These are phyloP conservation scores for Cryptosporidium muris DNA, from an alignment of 169 alveolate genomes.

Conservation along the genomic window DNA sequence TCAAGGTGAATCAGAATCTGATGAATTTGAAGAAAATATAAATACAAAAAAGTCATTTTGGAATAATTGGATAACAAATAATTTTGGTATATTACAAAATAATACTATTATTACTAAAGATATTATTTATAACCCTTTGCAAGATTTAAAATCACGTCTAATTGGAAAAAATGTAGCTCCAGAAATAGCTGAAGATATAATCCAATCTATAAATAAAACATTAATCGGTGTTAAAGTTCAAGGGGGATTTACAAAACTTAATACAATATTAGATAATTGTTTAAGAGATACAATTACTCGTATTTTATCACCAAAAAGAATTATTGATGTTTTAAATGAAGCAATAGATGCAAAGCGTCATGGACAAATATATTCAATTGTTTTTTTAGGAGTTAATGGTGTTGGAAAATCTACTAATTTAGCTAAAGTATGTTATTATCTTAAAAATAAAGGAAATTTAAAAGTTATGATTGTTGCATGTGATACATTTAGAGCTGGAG, in stretches of 20 bases:
- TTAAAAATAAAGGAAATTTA: constrained; percentile 93
- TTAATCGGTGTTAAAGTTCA: constrained; percentile 85
- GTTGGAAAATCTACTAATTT: constrained; percentile 99
- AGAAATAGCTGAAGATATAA: constrained; percentile 87
- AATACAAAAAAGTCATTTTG: constrained; percentile 78
- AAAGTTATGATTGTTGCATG: constrained; percentile 97
- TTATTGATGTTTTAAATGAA: constrained; percentile 88
- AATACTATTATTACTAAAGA: constrained; percentile 84
- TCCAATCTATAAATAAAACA: constrained; percentile 84
- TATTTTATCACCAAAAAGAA: constrained; percentile 88
- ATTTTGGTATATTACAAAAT: constrained; percentile 83
- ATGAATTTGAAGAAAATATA: constrained; percentile 74
- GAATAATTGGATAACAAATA: constrained; percentile 81
- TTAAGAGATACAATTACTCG: constrained; percentile 85
- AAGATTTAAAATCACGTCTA: constrained; percentile 81
- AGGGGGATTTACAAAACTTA: constrained; percentile 81
- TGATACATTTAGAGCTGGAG: constrained; percentile 99
- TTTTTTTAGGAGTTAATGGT: constrained; percentile 98
- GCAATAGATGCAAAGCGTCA: constrained; percentile 90
- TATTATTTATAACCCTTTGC: constrained; percentile 86
- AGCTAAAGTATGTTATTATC: constrained; percentile 96
- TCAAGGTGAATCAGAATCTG: constrained; percentile 68
- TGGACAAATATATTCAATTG: constrained; percentile 91
- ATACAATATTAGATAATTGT: constrained; percentile 86
- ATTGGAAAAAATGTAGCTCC: constrained; percentile 91